Percentiles rank a stretch among this genome's conserved stretches.
phyloP scores from a whole-genome alignment of 139 green algal species.

The Zygnema circumcarinatum region DNA sequence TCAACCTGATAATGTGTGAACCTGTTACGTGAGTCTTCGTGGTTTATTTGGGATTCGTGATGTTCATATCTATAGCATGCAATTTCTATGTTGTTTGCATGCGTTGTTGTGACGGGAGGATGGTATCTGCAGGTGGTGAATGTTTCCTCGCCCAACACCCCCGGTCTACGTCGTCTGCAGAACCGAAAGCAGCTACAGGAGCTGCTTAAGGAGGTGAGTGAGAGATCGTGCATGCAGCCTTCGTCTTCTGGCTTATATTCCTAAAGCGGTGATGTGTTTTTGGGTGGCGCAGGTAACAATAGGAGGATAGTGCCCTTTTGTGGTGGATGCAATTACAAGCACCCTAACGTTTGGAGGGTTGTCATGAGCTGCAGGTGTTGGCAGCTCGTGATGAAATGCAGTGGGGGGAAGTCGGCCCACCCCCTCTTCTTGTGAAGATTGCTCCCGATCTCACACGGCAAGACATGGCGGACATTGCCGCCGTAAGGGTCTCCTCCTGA shows the following conservation, averaged over 20 bases:
- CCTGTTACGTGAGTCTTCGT: no score
- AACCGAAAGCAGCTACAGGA: conserved; percentile 79
- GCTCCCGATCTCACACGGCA: conserved; percentile 85
- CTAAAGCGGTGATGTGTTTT: no score
- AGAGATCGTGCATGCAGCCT: no score
- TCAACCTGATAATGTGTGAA: no score
- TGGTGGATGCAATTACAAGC: no score
- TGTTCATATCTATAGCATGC: no score
- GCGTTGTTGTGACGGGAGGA: conserved; percentile 1
- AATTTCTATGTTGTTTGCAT: no score
- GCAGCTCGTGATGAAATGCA: conserved; percentile 75
- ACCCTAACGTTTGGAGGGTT: no score
- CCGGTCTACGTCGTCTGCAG: conserved; percentile 79
- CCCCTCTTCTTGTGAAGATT: conserved; percentile 94
- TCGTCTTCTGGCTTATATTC: background rate
- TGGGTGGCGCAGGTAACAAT: no score
- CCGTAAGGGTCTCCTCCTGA: conserved; percentile 75
- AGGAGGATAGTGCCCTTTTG: no score
- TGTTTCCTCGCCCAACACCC: conserved; percentile 97
- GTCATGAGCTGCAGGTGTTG: conserved; percentile 62
- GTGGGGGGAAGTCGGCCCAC: conserved; percentile 64
- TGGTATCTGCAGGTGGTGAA: conserved; percentile 75
- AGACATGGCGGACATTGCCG: conserved; percentile 88
- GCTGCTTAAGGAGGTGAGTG: conserved; percentile 67
- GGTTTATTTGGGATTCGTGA: no score